These are phyloP conservation scores for Glarea lozoyensis DNA, from an alignment of 495 filamentous ascomycete species.

Conservation along the genomic window DNA sequence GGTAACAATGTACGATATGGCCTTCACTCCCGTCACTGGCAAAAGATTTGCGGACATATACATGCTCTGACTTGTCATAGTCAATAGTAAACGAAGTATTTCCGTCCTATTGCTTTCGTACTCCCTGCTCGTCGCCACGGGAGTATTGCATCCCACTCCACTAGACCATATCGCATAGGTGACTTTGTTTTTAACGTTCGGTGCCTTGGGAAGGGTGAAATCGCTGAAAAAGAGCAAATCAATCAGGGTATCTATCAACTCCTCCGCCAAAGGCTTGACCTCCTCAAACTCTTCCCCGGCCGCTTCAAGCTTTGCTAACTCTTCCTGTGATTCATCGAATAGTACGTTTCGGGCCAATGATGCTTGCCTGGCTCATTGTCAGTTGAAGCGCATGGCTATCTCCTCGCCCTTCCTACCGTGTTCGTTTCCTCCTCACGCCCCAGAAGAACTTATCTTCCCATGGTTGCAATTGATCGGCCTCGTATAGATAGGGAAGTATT, in stretches of 20 bases:
- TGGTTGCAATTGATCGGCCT: slow-evolving; percentile 71
- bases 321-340: slow-evolving; percentile 66
- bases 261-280: slow-evolving; percentile 82
- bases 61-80: slow-evolving; percentile 82
- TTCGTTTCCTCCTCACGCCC: slow-evolving; percentile 58
- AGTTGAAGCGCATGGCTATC: slow-evolving; percentile 29
- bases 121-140: slow-evolving; percentile 80
- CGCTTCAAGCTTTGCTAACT: slow-evolving; percentile 30
- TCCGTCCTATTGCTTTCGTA: slow-evolving; percentile 89
- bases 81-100: slow-evolving; percentile 77
- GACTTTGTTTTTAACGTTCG: slow-evolving; percentile 67
- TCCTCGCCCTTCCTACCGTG: slow-evolving; percentile 25
- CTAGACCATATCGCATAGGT: slow-evolving; percentile 96
- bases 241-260: slow-evolving; percentile 82
- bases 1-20: slow-evolving; percentile 82
- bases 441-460: slow-evolving; percentile 97
- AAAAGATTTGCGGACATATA: slow-evolving; percentile 80
- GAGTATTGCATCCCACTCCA: slow-evolving; percentile 88
- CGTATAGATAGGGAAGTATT: slow-evolving; percentile 85
- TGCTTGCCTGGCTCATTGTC: slow-evolving; percentile 34
- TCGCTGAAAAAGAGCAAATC: slow-evolving; percentile 88
- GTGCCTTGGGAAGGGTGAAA: slow-evolving; percentile 66
- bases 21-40: slow-evolving; percentile 76
- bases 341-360: slow-evolving; percentile 58
- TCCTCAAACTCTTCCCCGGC: slow-evolving; percentile 62